A percentile compares a stretch with the other conserved stretches of the same genome.
phyloP scores from a whole-genome alignment of 768 basidiomycete species.

The Butyriboletus loyo region DNA sequence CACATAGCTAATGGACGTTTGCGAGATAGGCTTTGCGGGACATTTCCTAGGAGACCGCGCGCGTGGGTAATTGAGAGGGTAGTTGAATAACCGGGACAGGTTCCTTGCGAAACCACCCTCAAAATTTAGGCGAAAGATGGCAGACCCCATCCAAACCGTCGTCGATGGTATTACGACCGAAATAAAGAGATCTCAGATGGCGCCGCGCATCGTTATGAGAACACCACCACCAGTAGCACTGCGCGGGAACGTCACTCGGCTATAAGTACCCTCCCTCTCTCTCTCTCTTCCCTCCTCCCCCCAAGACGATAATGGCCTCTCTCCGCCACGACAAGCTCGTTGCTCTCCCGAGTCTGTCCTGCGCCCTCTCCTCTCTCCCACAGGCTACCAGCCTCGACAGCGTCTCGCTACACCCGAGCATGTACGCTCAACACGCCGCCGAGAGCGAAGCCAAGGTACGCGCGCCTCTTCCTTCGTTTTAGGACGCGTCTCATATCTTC shows the following conservation, averaged over 20 bases:
- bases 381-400: conserved; percentile 68
- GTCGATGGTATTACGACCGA: conserved; percentile 21
- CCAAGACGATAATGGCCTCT: conserved; percentile 28
- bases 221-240: background rate
- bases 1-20: background rate
- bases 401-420: conserved; percentile 63
- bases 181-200: conserved; percentile 24
- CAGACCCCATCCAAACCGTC: conserved; percentile 1
- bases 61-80: conserved; percentile 14
- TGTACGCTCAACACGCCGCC: conserved; percentile 65
- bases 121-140: conserved; percentile 31
- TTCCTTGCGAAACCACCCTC: conserved; percentile 19
- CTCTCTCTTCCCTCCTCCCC: background rate
- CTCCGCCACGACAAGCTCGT: conserved; percentile 52
- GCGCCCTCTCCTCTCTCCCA: conserved; percentile 63
- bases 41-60: conserved; percentile 34
- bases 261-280: conserved; percentile 16
- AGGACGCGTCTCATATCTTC: conserved; percentile 7
- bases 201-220: conserved; percentile 27
- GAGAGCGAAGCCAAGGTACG: conserved; percentile 76
- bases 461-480: background rate
- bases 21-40: conserved; percentile 4
- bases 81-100: conserved; percentile 3
- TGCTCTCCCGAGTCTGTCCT: conserved; percentile 71
- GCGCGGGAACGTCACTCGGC: conserved; percentile 1